phyloP scores from a whole-genome alignment of 306 rosid species.

The Cajanus cajan region DNA sequence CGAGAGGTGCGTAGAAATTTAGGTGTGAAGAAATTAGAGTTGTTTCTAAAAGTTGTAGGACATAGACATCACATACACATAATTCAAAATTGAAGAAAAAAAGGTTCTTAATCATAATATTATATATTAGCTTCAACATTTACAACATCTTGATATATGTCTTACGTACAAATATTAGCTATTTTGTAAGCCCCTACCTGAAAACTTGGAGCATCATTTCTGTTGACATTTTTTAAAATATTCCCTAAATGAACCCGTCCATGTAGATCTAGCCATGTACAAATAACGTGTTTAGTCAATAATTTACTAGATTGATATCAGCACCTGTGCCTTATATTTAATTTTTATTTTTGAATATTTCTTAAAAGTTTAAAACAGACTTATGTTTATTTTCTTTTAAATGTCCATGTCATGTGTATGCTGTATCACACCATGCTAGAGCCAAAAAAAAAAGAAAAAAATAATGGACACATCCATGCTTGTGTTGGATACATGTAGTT shows the following conservation, averaged over 20 bases:
- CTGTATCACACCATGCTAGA: background rate
- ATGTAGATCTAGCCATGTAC: background rate
- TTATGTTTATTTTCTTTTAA: background rate
- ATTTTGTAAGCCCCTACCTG: background rate
- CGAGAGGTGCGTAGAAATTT: background rate
- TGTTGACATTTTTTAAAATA: background rate
- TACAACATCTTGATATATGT: background rate
- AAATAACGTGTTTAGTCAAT: background rate
- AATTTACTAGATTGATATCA: background rate
- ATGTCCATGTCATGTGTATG: background rate
- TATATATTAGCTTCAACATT: background rate
- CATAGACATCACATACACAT: background rate
- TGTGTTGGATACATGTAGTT: background rate
- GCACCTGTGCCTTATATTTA: background rate
- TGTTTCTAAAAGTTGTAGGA: background rate
- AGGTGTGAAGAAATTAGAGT: background rate
- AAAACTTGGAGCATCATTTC: background rate
- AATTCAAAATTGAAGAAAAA: background rate
- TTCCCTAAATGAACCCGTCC: background rate
- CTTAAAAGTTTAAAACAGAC: background rate
- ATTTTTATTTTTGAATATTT: background rate
- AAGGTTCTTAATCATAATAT: background rate
- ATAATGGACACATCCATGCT: background rate
- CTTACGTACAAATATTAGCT: background rate
- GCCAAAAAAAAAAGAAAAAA: too few relatives aligned